Evolutionary conservation across 331 rosid species (phyloP).

Genomic region (Quercus phellos): DNA sequence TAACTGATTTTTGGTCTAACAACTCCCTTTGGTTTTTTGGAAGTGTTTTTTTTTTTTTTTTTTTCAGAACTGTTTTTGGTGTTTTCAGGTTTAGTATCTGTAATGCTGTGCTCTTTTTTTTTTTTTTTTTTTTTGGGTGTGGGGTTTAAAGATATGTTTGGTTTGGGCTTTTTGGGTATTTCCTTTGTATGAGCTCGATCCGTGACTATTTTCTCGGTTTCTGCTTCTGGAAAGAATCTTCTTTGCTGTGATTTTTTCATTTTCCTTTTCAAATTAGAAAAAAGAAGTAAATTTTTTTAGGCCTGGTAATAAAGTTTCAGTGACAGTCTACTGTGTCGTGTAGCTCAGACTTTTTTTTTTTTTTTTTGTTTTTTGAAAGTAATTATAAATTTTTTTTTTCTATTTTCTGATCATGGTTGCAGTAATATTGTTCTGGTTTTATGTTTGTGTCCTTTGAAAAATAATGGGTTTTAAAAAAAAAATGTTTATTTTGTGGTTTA

Average conservation of each 20-base stretch:
- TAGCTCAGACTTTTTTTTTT: too few species aligned
- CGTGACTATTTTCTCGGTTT: neutral
- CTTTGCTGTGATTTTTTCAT: neutral
- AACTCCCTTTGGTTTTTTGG: neutral
- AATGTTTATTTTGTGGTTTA: too few species aligned
- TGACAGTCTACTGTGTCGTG: neutral
- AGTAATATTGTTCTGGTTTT: neutral
- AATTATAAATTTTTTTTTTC: neutral
- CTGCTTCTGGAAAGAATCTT: neutral
- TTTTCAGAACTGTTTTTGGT: neutral
- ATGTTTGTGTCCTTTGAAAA: neutral
- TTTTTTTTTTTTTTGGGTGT: neutral
- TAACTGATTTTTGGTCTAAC: too few species aligned
- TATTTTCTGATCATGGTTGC: neutral
- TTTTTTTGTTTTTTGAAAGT: neutral
- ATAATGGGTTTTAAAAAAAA: too few species aligned
- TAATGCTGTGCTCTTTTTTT: neutral
- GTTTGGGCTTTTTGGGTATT: neutral
- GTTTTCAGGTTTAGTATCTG: neutral
- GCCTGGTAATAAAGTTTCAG: neutral
- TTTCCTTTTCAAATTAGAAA: neutral
- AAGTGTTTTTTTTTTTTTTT: neutral
- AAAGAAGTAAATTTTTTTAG: neutral
- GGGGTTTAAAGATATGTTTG: neutral
- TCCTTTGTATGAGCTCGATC: slow-evolving; percentile 5